A percentile compares a stretch with the other conserved stretches of the same genome.
phyloP scores from a whole-genome alignment of 108 stramenopile genomes.

The Asterionellopsis glacialis region DNA sequence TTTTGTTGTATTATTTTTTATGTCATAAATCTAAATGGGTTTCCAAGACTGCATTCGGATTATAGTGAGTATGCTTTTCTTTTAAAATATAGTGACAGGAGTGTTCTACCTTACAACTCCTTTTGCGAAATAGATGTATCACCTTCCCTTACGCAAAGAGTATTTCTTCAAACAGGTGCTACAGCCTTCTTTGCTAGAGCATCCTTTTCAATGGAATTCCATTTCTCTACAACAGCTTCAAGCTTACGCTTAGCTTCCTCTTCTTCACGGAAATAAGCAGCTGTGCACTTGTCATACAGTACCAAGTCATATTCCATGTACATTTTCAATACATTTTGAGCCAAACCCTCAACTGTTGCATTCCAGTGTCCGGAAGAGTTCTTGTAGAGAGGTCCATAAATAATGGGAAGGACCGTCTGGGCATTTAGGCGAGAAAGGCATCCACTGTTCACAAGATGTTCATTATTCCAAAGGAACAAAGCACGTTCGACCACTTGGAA shows the following conservation, averaged over 20 bases:
- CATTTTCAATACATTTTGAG: conserved; percentile 94
- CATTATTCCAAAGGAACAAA: conserved; percentile 97
- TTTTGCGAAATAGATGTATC: too few species aligned
- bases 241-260: conserved; percentile 86
- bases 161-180: too few species aligned
- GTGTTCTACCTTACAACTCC: too few species aligned
- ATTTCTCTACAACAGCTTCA: conserved; percentile 65
- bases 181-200: too few species aligned
- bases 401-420: conserved; percentile 86
- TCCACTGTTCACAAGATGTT: conserved; percentile 91
- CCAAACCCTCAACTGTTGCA: conserved; percentile 95
- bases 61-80: too few species aligned
- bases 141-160: too few species aligned
- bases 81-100: too few species aligned
- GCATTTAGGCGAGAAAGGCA: conserved; percentile 84
- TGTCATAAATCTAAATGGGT: too few species aligned
- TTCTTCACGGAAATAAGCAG: conserved; percentile 79
- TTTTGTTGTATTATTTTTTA: too few species aligned
- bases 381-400: conserved; percentile 93
- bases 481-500: conserved; percentile 97
- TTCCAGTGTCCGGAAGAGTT: conserved; percentile 98
- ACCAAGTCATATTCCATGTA: conserved; percentile 93
- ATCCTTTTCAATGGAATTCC: conserved; percentile 64
- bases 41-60: too few species aligned
- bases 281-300: conserved; percentile 85